Conservation (phyloP, 257 asterid genomes). For the Paraleonurus japonicus region DNA sequence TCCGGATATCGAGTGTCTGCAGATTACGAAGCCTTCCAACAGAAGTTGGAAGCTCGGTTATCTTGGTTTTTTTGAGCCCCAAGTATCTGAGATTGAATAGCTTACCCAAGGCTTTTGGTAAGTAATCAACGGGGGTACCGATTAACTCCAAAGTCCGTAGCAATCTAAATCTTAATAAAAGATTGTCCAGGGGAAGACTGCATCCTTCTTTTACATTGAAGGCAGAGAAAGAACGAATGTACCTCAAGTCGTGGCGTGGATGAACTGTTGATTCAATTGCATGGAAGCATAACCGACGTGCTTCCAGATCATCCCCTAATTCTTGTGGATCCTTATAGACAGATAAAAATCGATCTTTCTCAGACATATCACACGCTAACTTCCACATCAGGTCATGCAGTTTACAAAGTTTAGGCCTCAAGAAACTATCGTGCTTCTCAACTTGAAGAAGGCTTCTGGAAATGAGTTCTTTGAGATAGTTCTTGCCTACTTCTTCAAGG, state of each 20-base stretch:
- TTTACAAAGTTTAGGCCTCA: constrained; percentile 32
- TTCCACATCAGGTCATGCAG: constrained; percentile 35
- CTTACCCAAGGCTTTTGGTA: not conserved
- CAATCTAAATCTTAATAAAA: constrained; percentile 16
- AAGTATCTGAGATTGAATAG: not conserved
- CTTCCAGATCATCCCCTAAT: not conserved
- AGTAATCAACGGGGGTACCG: not conserved
- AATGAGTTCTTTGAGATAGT: constrained; percentile 25
- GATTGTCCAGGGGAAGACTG: not conserved
- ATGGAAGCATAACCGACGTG: not conserved
- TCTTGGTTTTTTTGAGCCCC: not conserved
- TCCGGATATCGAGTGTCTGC: constrained; percentile 19
- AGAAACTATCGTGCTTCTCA: constrained; percentile 14
- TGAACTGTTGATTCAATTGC: not conserved
- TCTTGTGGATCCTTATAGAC: not conserved
- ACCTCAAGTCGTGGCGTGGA: not conserved
- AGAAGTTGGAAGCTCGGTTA: not conserved
- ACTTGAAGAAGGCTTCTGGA: constrained; percentile 31
- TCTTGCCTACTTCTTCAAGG: constrained; percentile 31
- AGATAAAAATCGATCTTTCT: not conserved
- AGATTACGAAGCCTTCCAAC: not conserved
- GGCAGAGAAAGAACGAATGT: constrained; percentile 19
- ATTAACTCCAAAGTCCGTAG: constrained; percentile 27
- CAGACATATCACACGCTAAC: constrained; percentile 10
- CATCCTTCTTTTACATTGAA: not conserved